Evolutionary conservation across 805 yeast genomes (phyloP).

Genomic region (Phaffomyces opuntiae): DNA sequence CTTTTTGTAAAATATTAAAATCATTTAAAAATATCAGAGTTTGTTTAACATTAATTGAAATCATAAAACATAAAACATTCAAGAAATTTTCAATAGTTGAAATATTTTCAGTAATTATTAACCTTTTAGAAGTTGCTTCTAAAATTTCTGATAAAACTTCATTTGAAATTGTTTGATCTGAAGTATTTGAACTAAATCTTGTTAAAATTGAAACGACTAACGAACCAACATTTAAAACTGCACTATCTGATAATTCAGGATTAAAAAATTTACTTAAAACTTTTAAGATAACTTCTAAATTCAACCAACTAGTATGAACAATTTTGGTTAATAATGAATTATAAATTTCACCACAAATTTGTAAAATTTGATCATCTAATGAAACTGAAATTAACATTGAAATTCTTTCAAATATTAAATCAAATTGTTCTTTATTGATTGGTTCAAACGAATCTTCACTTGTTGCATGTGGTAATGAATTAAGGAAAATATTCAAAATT

Average conservation of each 20-base stretch:
- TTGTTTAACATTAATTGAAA: conserved; percentile 52
- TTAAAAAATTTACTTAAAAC: conserved; percentile 65
- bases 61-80: conserved; percentile 67
- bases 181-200: conserved; percentile 31
- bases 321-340: conserved; percentile 46
- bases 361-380: conserved; percentile 71
- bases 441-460: conserved; percentile 23
- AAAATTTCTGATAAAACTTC: conserved; percentile 46
- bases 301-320: conserved; percentile 10
- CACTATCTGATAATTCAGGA: conserved; percentile 69
- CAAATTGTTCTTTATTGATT: conserved; percentile 19
- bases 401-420: conserved; percentile 36
- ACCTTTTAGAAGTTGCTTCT: conserved; percentile 63
- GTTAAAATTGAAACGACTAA: conserved; percentile 55
- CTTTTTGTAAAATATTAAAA: conserved; percentile 34
- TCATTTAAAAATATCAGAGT: conserved; percentile 54
- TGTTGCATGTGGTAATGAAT: conserved; percentile 23
- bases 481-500: conserved; percentile 41
- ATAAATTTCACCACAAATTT: conserved; percentile 69
- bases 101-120: conserved; percentile 59
- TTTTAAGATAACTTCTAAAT: conserved; percentile 37
- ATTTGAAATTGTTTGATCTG: conserved; percentile 1
- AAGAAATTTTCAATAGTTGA: conserved; percentile 72
- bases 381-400: conserved; percentile 29
- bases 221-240: conserved; percentile 69